These are phyloP conservation scores for Talaromyces verruculosus DNA, from an alignment of 2,329 filamentous ascomycete genomes.

Conservation along the genomic window DNA sequence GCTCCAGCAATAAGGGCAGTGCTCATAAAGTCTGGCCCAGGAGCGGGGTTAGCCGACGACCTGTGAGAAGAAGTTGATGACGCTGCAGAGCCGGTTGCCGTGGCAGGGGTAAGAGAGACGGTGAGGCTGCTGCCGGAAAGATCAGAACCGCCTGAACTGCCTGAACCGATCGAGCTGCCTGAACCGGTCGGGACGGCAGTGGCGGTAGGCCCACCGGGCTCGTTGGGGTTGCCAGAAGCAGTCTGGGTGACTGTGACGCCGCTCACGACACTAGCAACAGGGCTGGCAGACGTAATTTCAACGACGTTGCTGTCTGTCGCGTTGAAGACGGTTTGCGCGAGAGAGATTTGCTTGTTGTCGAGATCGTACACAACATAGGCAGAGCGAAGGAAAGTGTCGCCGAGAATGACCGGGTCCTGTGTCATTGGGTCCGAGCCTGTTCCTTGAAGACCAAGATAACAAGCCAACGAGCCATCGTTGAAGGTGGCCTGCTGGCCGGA, in stretches of 20 bases:
- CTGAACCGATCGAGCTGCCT: background rate
- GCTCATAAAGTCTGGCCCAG: constrained; percentile 13
- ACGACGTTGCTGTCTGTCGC: constrained; percentile 22
- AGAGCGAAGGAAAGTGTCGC: constrained; percentile 71
- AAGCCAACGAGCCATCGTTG: constrained; percentile 42
- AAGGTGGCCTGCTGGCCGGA: constrained; percentile 45
- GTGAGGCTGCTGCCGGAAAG: background rate
- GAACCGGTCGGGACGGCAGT: background rate
- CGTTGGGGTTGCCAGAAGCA: constrained; percentile 23
- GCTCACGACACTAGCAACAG: constrained; percentile 17
- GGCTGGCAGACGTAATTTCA: constrained; percentile 16
- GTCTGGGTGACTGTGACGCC: constrained; percentile 31
- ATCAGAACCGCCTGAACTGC: background rate
- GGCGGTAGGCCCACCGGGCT: background rate
- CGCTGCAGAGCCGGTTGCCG: background rate
- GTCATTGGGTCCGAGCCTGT: constrained; percentile 34
- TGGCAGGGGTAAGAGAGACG: background rate
- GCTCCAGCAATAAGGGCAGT: constrained; percentile 9
- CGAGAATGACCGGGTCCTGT: constrained; percentile 56
- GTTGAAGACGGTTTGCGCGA: constrained; percentile 66
- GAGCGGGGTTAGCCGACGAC: background rate
- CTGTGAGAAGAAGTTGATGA: background rate
- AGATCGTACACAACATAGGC: constrained; percentile 73
- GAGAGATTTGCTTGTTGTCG: constrained; percentile 65
- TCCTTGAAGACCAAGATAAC: constrained; percentile 65